A percentile compares a stretch with the other conserved stretches of the same genome.
phyloP scores from a whole-genome alignment of 495 filamentous ascomycete genomes.

The Penicillium crystallinum region DNA sequence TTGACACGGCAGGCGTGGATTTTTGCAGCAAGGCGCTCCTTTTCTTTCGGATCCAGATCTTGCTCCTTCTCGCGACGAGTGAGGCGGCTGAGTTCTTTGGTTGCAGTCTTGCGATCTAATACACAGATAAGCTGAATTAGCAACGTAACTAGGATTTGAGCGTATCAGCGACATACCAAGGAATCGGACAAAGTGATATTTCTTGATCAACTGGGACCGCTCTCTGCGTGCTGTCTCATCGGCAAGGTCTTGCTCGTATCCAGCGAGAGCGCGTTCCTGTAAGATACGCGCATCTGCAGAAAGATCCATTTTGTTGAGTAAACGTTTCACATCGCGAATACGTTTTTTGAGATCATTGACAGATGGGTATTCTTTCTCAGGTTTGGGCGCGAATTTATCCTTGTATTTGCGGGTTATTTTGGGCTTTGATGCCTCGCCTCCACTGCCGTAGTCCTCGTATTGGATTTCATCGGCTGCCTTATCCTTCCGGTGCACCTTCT shows the following conservation, averaged over 20 bases:
- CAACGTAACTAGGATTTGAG: neutral
- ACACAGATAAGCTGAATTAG: neutral
- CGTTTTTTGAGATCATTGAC: constrained; percentile 50
- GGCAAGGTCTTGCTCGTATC: constrained; percentile 67
- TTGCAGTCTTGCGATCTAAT: constrained; percentile 80
- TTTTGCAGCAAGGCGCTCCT: constrained; percentile 47
- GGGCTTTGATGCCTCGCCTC: constrained; percentile 10
- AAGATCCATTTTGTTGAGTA: constrained; percentile 59
- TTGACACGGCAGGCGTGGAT: constrained; percentile 73
- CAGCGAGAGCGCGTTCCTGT: constrained; percentile 73
- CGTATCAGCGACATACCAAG: constrained; percentile 44
- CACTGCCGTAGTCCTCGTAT: constrained; percentile 11
- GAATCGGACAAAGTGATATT: constrained; percentile 95
- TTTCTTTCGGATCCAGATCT: constrained; percentile 40
- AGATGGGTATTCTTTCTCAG: constrained; percentile 36
- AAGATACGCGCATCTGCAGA: constrained; percentile 69
- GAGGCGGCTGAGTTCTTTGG: constrained; percentile 60
- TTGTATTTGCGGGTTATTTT: constrained; percentile 22
- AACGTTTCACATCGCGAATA: constrained; percentile 49
- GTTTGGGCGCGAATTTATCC: constrained; percentile 16
- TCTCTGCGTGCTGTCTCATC: constrained; percentile 56
- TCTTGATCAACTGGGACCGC: constrained; percentile 69
- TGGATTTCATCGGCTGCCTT: constrained; percentile 7
- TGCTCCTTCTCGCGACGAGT: constrained; percentile 42
- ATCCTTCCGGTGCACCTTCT: constrained; percentile 19